Conservation (phyloP, 2,329 filamentous ascomycete species). For the Botrytis pseudocinerea region DNA sequence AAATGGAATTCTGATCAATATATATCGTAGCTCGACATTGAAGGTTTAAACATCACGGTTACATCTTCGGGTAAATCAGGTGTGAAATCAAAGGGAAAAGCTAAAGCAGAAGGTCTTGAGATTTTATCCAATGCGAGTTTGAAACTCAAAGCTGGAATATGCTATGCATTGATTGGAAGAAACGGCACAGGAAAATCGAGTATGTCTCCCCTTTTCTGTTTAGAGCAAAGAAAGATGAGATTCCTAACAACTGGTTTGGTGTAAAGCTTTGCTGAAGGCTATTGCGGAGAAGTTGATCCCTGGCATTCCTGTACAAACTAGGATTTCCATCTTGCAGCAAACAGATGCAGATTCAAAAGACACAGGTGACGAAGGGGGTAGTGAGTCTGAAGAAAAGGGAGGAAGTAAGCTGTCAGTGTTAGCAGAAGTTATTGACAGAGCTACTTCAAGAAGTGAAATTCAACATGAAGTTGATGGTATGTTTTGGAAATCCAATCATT, state of each 20-base stretch:
- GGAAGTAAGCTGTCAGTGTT: constrained; percentile 54
- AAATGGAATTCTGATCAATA: constrained; percentile 16
- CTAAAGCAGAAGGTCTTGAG: constrained; percentile 56
- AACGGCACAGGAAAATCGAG: constrained; percentile 86
- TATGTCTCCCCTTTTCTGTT: constrained; percentile 43
- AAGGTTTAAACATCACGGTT: constrained; percentile 71
- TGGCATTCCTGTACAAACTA: constrained; percentile 66
- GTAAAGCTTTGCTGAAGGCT: constrained; percentile 66
- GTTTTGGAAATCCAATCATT: constrained; percentile 26
- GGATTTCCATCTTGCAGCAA: constrained; percentile 70
- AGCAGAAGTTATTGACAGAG: constrained; percentile 66
- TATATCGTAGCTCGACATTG: constrained; percentile 61
- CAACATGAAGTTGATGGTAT: constrained; percentile 62
- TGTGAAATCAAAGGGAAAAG: constrained; percentile 53
- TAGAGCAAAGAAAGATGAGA: constrained; percentile 2
- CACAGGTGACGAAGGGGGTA: constrained; percentile 42
- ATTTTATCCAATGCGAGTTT: constrained; percentile 70
- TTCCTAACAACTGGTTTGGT: background rate
- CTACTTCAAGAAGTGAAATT: constrained; percentile 56
- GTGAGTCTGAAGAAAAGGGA: background rate
- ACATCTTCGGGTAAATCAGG: constrained; percentile 45
- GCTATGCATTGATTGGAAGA: constrained; percentile 76
- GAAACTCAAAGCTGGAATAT: constrained; percentile 68
- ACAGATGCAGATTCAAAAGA: constrained; percentile 45
- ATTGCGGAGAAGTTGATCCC: constrained; percentile 78